phyloP scores from a whole-genome alignment of 805 yeast species.

The Candida ovalis region DNA sequence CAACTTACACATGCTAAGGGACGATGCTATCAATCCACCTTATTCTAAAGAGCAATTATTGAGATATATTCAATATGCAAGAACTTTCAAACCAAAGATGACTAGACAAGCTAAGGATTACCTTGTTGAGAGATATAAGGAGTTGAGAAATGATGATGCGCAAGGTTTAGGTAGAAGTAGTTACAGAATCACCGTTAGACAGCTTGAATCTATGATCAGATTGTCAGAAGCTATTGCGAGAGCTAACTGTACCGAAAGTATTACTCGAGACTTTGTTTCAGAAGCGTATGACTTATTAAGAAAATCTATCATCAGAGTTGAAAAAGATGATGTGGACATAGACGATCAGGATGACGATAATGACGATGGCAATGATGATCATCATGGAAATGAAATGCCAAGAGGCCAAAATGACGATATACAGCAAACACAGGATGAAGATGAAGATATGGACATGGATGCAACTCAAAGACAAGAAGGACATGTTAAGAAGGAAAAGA shows the following conservation, averaged over 20 bases:
- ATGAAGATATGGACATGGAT: constrained; percentile 3
- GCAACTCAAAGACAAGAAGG: constrained; percentile 10
- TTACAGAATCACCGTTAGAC: constrained; percentile 95
- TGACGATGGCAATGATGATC: constrained; percentile 7
- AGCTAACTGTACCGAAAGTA: constrained; percentile 89
- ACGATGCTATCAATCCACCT: constrained; percentile 86
- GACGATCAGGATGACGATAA: constrained; percentile 45
- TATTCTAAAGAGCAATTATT: constrained; percentile 83
- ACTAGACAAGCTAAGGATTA: constrained; percentile 74
- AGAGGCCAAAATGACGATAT: neutral
- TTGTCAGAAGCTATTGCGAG: constrained; percentile 94
- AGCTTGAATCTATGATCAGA: constrained; percentile 89
- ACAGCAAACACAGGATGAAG: neutral
- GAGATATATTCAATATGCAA: constrained; percentile 86
- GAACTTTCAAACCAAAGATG: constrained; percentile 88
- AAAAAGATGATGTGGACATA: constrained; percentile 85
- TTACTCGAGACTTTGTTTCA: constrained; percentile 79
- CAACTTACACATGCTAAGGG: constrained; percentile 84
- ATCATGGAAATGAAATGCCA: neutral
- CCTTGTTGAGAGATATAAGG: constrained; percentile 76
- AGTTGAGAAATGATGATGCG: constrained; percentile 83
- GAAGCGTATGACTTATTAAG: constrained; percentile 89
- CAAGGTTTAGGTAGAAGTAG: constrained; percentile 83
- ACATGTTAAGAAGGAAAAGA: constrained; percentile 31
- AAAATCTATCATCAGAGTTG: constrained; percentile 90